A percentile compares a stretch with the other conserved stretches of the same genome.
These are phyloP conservation scores for Microbotryum scabiosae DNA, from an alignment of 1,284 basidiomycete genomes.

Conservation along the genomic window DNA sequence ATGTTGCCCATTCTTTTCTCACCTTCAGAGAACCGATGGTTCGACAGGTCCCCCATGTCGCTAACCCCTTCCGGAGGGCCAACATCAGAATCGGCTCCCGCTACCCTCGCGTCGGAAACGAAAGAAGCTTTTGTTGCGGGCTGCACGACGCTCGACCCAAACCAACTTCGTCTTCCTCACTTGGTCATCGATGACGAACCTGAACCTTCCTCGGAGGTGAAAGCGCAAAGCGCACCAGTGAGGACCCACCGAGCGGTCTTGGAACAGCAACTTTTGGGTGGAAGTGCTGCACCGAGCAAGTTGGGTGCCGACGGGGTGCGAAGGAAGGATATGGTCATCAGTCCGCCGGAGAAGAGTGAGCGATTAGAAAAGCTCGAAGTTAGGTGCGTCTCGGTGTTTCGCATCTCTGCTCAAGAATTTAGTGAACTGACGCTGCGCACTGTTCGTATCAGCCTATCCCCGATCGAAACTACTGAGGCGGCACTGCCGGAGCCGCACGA, in stretches of 20 bases:
- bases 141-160: not conserved
- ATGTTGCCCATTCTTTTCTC: slow-evolving; percentile 5
- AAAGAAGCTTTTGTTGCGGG: not conserved
- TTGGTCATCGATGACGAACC: not conserved
- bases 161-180: not conserved
- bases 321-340: slow-evolving; percentile 20
- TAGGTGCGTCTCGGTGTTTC: not conserved
- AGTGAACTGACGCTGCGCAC: too few relatives aligned
- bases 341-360: slow-evolving; percentile 20
- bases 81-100: too few relatives aligned
- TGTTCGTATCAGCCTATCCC: too few relatives aligned
- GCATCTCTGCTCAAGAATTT: too few relatives aligned
- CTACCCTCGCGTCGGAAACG: too few relatives aligned
- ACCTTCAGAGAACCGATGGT: slow-evolving; percentile 15
- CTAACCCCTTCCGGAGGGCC: not conserved
- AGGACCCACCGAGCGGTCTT: not conserved
- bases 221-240: not conserved
- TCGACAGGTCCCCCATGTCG: slow-evolving; percentile 2
- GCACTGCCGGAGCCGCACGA: not conserved
- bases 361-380: slow-evolving; percentile 15
- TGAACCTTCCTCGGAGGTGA: not conserved
- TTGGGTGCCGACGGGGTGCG: slow-evolving; percentile 17
- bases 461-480: too few relatives aligned
- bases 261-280: not conserved
- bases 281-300: not conserved